Evolutionary conservation across 352 stramenopile species (phyloP).

Genomic region (Globisporangium nagaii): DNA sequence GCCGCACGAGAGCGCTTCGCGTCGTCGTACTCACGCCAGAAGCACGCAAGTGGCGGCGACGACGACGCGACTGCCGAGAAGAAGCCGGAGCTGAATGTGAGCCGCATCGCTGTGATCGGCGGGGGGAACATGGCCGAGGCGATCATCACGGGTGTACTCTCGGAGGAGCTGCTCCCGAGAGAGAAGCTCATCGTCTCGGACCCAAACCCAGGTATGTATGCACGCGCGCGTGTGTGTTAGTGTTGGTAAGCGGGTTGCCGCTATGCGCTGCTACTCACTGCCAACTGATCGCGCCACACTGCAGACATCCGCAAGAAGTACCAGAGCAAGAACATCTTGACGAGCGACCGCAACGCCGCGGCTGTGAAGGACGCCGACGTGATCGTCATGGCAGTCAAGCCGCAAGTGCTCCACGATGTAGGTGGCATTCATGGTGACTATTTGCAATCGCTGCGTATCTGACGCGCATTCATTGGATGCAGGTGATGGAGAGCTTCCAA

Average conservation of each 20-base stretch:
- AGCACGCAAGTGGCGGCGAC: neutral
- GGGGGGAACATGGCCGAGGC: constrained; percentile 89
- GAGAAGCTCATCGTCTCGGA: constrained; percentile 79
- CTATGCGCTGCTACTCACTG: neutral
- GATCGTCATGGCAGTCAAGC: constrained; percentile 93
- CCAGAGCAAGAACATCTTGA: constrained; percentile 40
- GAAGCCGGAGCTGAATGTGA: constrained; percentile 27
- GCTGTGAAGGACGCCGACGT: constrained; percentile 83
- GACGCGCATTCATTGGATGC: neutral
- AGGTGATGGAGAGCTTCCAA: constrained; percentile 67
- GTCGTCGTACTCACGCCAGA: constrained; percentile 13
- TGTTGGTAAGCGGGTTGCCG: neutral
- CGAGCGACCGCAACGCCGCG: constrained; percentile 52
- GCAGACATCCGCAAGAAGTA: constrained; percentile 64
- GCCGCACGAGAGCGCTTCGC: constrained; percentile 9
- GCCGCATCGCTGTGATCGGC: constrained; percentile 72
- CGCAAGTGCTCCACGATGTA: constrained; percentile 90
- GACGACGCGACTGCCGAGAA: constrained; percentile 10
- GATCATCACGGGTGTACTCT: constrained; percentile 76
- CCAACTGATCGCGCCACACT: neutral
- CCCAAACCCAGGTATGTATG: constrained; percentile 45
- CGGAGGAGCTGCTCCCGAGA: constrained; percentile 53
- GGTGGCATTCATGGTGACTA: neutral
- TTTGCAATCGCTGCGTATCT: neutral
- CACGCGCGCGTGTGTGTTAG: neutral